Base-by-base conservation (phyloP, 805 yeast genomes). In the Candida michaelii region DNA sequence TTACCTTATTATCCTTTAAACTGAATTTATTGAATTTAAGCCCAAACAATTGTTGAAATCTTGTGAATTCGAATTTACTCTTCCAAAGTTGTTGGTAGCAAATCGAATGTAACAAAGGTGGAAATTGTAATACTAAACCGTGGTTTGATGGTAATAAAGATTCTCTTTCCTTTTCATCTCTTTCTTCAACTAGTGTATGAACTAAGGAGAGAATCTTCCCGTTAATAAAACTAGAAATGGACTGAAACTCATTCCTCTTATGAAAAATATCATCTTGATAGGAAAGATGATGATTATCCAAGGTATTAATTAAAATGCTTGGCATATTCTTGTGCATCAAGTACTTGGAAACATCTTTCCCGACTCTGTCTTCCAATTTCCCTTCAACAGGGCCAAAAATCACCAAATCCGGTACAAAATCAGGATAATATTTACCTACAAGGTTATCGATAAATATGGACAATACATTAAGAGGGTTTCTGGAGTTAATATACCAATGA, bases 311-410 rank as follows among this genome's bases (percentile, higher is more conserved):
- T 2, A 58, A 46, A 6, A 66, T 36, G 17, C 50, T 48, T 1
- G 66, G 52, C 10, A 50, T 34, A 10, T 54, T 46, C n/a, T 46
- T 39, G 7, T 32, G 14, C 1, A 42, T 23, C 11, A 38, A 39
- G 19, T 19, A 44, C 23, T 46, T 46, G 13, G 31, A 33, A 38
- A 50, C 30, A 13, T 27, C 30, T 2, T 19, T 14, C n/a, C 34
- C n/a, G 5, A 41, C 19, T 7, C 37, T 38, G 10, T 34, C 30
- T 24, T 27, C 18, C 17, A 29, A 17, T 2, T n/a, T 10, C 5
- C 65, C 66, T 45, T 60, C 64, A 43, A 59, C 58, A 12, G 73
- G 71, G 3, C 72, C 71, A 7, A 63, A 31, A 13, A 67, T 32
- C 10, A 66, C 59, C 49, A 66, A 53, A 39, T 66, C 71, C 0